Conservation (phyloP, 163 green algal species). For the Chloroidium sp. region DNA sequence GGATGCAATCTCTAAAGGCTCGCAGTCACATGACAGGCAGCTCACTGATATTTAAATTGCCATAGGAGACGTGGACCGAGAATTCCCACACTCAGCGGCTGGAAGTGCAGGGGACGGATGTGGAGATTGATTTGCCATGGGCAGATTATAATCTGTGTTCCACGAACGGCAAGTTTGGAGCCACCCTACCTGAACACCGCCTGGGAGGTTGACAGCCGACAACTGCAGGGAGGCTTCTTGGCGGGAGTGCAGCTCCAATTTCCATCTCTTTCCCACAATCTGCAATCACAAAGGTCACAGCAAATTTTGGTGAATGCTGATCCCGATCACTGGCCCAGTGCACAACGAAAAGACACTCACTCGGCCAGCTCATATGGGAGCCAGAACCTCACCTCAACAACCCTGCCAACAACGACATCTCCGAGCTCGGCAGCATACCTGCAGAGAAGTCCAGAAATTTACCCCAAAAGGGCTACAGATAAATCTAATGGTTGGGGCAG, state of each 20-base stretch:
- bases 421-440: conserved; percentile 74
- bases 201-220: conserved; percentile 75
- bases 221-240: conserved; percentile 70
- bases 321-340: too few relatives aligned
- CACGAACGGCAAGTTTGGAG: neutral
- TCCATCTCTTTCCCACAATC: conserved; percentile 74
- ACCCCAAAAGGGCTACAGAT: neutral
- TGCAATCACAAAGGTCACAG: conserved; percentile 13
- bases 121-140: too few relatives aligned
- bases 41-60: neutral
- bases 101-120: too few relatives aligned
- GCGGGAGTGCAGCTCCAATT: conserved; percentile 57
- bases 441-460: neutral
- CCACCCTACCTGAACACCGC: conserved; percentile 50
- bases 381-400: conserved; percentile 46
- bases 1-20: neutral
- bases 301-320: neutral
- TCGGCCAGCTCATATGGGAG: neutral
- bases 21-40: neutral
- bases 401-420: conserved; percentile 81
- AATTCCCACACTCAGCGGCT: too few relatives aligned
- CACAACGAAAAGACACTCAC: too few relatives aligned
- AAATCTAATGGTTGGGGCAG: neutral
- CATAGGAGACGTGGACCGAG: neutral
- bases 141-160: too few relatives aligned